Percentiles rank a stretch among this genome's conserved stretches.
phyloP scores from a whole-genome alignment of 2,329 filamentous ascomycete species.

The Diplodia corticola region DNA sequence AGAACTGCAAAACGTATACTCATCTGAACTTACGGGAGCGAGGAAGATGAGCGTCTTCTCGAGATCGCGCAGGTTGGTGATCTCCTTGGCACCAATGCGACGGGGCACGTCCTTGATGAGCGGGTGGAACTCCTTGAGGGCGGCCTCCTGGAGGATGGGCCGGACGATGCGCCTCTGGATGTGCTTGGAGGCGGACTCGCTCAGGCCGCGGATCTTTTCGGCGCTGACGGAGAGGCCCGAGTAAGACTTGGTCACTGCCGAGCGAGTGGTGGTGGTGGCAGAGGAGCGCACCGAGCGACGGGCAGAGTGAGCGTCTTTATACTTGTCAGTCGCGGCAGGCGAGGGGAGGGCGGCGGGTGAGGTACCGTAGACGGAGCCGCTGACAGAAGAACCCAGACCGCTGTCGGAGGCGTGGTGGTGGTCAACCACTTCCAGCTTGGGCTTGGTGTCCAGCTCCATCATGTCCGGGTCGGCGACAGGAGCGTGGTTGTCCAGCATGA shows the following conservation, averaged over 20 bases:
- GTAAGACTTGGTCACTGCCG: slow-evolving; percentile 48
- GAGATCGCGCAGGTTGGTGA: slow-evolving; percentile 87
- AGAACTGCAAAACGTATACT: slow-evolving; percentile 55
- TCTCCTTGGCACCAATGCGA: slow-evolving; percentile 79
- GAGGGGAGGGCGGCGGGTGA: slow-evolving; percentile 26
- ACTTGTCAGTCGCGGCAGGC: slow-evolving; percentile 31
- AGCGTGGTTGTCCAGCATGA: slow-evolving; percentile 42
- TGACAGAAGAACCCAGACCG: slow-evolving; percentile 80
- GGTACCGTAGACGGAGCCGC: slow-evolving; percentile 52
- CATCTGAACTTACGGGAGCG: slow-evolving; percentile 77
- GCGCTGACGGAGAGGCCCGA: slow-evolving; percentile 39
- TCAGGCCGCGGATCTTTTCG: slow-evolving; percentile 61
- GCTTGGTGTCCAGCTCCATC: slow-evolving; percentile 48
- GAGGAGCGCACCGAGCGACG: slow-evolving; percentile 41
- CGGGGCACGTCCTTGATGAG: slow-evolving; percentile 76
- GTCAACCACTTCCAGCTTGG: slow-evolving; percentile 41
- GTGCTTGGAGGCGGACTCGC: slow-evolving; percentile 68
- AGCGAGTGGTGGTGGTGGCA: slow-evolving; percentile 36
- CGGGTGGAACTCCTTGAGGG: slow-evolving; percentile 76
- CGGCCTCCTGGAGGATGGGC: slow-evolving; percentile 72
- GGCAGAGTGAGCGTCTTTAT: slow-evolving; percentile 38
- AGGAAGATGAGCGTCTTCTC: slow-evolving; percentile 91
- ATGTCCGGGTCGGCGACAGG: slow-evolving; percentile 34
- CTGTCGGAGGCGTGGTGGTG: slow-evolving; percentile 80
- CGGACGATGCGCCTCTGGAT: slow-evolving; percentile 76